These are phyloP conservation scores for Cardiospermum halicacabum DNA, from an alignment of 345 rosid genomes.

Conservation along the genomic window DNA sequence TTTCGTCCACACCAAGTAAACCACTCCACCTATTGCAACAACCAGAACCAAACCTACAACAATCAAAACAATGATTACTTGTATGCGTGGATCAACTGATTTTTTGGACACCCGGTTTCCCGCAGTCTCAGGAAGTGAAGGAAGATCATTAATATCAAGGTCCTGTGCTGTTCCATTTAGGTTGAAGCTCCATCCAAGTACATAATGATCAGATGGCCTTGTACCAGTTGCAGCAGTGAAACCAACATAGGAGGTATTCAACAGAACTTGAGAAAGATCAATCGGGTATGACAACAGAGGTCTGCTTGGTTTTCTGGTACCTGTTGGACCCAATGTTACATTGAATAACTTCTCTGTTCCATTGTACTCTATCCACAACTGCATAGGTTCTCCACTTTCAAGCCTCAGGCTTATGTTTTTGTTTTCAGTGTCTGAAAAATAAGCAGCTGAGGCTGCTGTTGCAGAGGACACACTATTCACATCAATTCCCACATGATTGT, in stretches of 20 bases:
- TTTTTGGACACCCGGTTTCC: too few relatives aligned
- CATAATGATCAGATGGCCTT: slow-evolving; percentile 29
- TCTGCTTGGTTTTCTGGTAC: slow-evolving; percentile 22
- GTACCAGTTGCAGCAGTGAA: slow-evolving; percentile 50
- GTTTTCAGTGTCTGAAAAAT: slow-evolving; percentile 23
- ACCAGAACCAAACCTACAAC: too few relatives aligned
- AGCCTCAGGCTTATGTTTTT: slow-evolving; percentile 30
- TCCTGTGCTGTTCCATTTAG: slow-evolving; percentile 35
- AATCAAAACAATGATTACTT: slow-evolving; percentile 10
- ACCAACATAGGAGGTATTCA: slow-evolving; percentile 40
- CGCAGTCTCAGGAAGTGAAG: slow-evolving; percentile 33
- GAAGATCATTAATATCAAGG: slow-evolving; percentile 43
- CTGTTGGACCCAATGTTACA: slow-evolving; percentile 45
- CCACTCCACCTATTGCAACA: slow-evolving; percentile 16
- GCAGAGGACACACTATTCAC: slow-evolving; percentile 27
- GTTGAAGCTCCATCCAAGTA: slow-evolving; percentile 65
- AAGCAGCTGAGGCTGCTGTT: slow-evolving; percentile 41
- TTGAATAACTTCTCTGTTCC: slow-evolving; percentile 23
- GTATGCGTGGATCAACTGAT: too few relatives aligned
- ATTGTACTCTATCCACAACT: slow-evolving; percentile 62
- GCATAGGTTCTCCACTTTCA: slow-evolving; percentile 36
- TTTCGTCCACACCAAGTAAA: slow-evolving; percentile 25
- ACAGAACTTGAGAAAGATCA: slow-evolving; percentile 37
- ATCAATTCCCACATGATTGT: slow-evolving; percentile 27
- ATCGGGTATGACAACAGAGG: slow-evolving; percentile 43